A percentile compares a stretch with the other conserved stretches of the same genome.
Conservation (phyloP, 108 stramenopile genomes). For the Nannochloropsis salina region DNA sequence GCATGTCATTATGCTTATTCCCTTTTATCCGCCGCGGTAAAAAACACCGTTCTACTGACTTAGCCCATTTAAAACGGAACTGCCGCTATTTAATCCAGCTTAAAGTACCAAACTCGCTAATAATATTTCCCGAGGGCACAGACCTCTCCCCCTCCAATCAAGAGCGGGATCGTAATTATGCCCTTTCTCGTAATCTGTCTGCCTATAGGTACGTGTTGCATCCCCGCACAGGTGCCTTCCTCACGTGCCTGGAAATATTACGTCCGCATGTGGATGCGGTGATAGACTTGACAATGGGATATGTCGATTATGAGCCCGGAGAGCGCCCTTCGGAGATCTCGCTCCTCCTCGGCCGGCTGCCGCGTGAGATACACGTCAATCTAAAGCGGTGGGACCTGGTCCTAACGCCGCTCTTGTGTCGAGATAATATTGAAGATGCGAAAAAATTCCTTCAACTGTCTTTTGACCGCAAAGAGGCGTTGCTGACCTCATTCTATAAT, state of each 20-base stretch:
- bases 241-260: not conserved
- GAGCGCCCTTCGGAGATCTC: not conserved
- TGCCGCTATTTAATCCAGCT: not conserved
- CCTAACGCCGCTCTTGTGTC: not conserved
- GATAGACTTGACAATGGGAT: not conserved
- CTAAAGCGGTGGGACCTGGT: not conserved
- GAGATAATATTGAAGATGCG: not conserved
- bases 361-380: not conserved
- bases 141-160: constrained; percentile 5
- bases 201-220: not conserved
- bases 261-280: constrained; percentile 5
- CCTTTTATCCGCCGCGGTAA: not conserved
- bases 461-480: constrained; percentile 10
- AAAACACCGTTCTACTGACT: not conserved
- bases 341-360: not conserved
- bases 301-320: constrained; percentile 10
- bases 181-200: not conserved
- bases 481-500: not conserved
- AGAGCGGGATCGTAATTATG: constrained; percentile 9
- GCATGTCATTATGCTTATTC: constrained; percentile 12
- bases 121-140: not conserved
- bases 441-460: not conserved
- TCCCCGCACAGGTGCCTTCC: not conserved
- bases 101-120: not conserved
- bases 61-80: not conserved